Base-by-base conservation (phyloP, 2,329 filamentous ascomycete species). In the Ophiostoma ips region DNA sequence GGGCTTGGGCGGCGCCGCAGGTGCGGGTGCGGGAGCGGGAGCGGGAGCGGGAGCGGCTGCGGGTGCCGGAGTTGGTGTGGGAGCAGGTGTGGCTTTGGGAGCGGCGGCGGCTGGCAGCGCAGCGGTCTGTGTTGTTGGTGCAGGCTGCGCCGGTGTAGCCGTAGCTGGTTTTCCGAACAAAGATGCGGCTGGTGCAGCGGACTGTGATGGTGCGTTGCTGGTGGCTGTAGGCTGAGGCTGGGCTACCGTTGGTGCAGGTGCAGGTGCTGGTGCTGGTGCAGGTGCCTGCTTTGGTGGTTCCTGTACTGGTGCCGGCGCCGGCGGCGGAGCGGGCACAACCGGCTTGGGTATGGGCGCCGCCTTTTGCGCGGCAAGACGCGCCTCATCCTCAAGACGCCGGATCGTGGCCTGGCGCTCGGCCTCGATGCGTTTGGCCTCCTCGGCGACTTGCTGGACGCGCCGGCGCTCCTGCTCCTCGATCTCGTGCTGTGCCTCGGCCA, bases 361-460 rank as follows among this genome's bases (percentile, higher is more conserved):
- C 51, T 60, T 61, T 30, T 66, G 60, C 6, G 58, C 61, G 16
- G 62, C 59, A 24, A 65, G 59, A 15, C 59, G 57, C 24, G 62
- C 60, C 48, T 64, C 59, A 47, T 65, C 62, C 37, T 58, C 56
- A 13, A 55, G 33, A 46, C 55, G 55, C 38, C 58, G 55, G 24
- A 54, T 56, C 51, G 58, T 55, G 12, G 55, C 46, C 18, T 58
- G 51, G 2, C 55, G 55, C 35, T 57, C 56, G 11, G 53, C 50
- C 24, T 54, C 52, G 24, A 58, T 60, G 18, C 55, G 55, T 35
- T 56, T 57, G 41, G 58, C 57, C 30, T 61, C 58, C 19, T 50
- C 60, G 45, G 33, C 61, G 15, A 45, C 57, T 50, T 52, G 51
- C 46, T 60, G 55, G 31, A 55, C 52, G 6, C 55, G 56, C 15